Evolutionary conservation across 305 asterid genomes (phyloP), one percentile per base, ranked within the genome.

Genomic region (Plantago lanceolata): DNA sequence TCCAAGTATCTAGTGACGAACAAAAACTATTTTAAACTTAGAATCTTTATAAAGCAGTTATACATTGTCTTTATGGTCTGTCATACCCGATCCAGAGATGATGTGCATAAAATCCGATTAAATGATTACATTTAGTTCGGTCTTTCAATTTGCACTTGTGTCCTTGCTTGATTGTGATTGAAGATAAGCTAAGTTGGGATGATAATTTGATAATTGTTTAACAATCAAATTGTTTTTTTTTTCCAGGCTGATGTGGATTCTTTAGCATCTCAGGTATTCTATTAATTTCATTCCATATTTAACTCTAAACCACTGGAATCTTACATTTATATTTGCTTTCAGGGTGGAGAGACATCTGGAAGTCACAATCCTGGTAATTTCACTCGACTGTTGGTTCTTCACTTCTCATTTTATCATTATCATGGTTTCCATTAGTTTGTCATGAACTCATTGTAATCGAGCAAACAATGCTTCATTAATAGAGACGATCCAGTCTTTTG

Each of bases 221-320:
- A 40, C 52, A 48, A 15, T 67, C 54, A 56, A 19, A n/a, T 66
- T 61, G 12, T 65, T 40, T 58, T 57, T 66, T 65, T 40, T 58
- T 57, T 66, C 66, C 86, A 88, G 95, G 80, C 70, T 33, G 95
- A 79, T 19, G 68, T 62, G 62, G 89, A 88, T 57, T 59, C 78
- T 52, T 80, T 85, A 59, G 53, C 77, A 49, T 72, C 84, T 35
- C 76, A 76, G 90, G 92, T 84, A 71, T 19, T 65, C 65, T 9
- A 59, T 57, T 17, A 48, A 18, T 54, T 64, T 48, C 17, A 14
- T 59, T 59, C 62, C 67, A 28, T 15, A 51, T 57, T 37, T n/a
- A n/a, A n/a, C 70, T 26, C 61, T 57, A 47, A 19, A 9, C 26
- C 54, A 37, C 59, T 50, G 68, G 48, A n/a, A 43, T 53, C 74